These are phyloP conservation scores for Ploettnerulaceae sp. DNA, from an alignment of 2,329 filamentous ascomycete species.

Conservation along the genomic window DNA sequence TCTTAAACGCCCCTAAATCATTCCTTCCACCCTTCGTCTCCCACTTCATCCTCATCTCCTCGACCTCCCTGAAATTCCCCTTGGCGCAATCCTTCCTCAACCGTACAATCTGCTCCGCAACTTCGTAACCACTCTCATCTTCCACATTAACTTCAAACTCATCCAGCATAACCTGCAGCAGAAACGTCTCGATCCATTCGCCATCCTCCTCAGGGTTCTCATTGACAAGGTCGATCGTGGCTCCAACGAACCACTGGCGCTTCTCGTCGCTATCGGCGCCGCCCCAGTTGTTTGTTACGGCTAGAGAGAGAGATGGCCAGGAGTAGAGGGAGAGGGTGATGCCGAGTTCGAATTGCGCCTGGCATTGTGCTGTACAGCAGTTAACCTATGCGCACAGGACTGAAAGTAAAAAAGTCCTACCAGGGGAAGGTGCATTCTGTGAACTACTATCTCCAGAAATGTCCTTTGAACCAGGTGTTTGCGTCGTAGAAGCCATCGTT, in stretches of 20 bases:
- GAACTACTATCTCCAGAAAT: constrained; percentile 8
- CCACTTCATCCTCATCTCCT: constrained; percentile 59
- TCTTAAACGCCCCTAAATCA: constrained; percentile 45
- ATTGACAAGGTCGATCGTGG: constrained; percentile 72
- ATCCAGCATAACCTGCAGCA: constrained; percentile 88
- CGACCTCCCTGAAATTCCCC: constrained; percentile 62
- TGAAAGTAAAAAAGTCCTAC: background rate
- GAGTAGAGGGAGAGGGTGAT: constrained; percentile 80
- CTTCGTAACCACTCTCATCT: constrained; percentile 73
- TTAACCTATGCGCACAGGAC: constrained; percentile 9
- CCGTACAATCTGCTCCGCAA: constrained; percentile 68
- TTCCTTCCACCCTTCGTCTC: constrained; percentile 52
- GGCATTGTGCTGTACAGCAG: constrained; percentile 45
- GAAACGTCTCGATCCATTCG: constrained; percentile 75
- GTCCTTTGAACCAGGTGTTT: constrained; percentile 21
- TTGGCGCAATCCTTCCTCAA: constrained; percentile 59
- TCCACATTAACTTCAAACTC: constrained; percentile 93
- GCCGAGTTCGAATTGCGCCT: constrained; percentile 74
- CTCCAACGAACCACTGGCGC: constrained; percentile 93
- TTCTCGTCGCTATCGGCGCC: constrained; percentile 79
- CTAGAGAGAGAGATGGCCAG: constrained; percentile 84
- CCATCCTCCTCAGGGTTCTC: constrained; percentile 59
- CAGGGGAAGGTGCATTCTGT: constrained; percentile 8
- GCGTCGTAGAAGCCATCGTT: constrained; percentile 23
- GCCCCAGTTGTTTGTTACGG: constrained; percentile 83